Base-by-base conservation (phyloP, 2,329 filamentous ascomycete genomes). In the Paramyrothecium sp. region DNA sequence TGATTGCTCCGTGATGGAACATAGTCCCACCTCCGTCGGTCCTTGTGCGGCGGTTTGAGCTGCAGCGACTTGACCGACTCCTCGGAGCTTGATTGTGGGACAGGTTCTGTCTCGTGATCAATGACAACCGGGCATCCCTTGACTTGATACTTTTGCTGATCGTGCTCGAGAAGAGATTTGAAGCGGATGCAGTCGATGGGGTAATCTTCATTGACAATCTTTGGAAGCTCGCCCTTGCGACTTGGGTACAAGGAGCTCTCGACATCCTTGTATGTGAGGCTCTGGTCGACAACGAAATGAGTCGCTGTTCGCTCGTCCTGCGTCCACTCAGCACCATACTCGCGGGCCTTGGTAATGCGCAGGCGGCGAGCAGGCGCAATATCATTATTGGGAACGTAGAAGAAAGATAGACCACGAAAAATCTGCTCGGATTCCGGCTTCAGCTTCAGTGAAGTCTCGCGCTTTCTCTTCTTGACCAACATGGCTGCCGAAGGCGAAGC, bases 321-420 rank as follows among this genome's bases (percentile, higher is more conserved):
- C 26, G 85, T 82, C 87, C 92, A 95, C 1, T 70, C 75, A 1
- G 89, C 94, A 48, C 94, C 94, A 69, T 87, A 87, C 65, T 92
- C 87, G 54, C 85, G 81, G 0, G 90, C 88, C 69, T 89, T 92
- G 30, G 82, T 82, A 54, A 97, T 96, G 3, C 90, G 87, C 57
- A 87, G 73, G 55, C 84, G 84, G 44, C 93, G 84, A 8, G 83
- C 78, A 12, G 83, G 82, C 33, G 88, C 84, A 51, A 89, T 81
- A 61, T 94, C 89, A 61, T 92, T 85, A 62, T 95, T 90, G 0
- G 92, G 94, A 7, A 96, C 85, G 69, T 95, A 97, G 73, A 86
- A 90, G 61, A 92, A 89, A 0, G 75, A 70, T n/a, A 90, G 71
- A 0, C 75, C 81, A 49, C 75, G 80, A 67, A 92, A 88, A 5